Evolutionary conservation across 345 rosid species (phyloP), one percentile per base, ranked within the genome.

Genomic region (Excoecaria cochinchinensis): DNA sequence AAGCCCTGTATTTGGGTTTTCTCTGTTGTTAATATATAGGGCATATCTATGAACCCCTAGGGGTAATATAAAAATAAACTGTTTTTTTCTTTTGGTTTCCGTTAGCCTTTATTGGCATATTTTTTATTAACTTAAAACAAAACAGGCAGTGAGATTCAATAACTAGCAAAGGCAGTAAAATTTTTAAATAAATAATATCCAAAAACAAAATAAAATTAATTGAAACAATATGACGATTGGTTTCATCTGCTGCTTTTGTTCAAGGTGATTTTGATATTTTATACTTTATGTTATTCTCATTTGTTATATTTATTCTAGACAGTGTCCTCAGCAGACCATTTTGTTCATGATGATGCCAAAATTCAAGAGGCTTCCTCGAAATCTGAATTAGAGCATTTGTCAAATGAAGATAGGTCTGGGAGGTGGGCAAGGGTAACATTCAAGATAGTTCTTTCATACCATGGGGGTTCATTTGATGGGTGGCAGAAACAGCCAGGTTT

Each of bases 401-500:
- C 71, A 21, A 82, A 60, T 64, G 78, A 79, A 36, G 89, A 81
- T 52, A 87, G 83, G 81, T 56, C 79, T 0, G 95, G 98, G 74
- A 89, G 97, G 80, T 93, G 92, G 95, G 97, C 81, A 62, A 88
- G 99, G 85, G 84, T 73, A 60, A 90, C 86, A 44, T 95, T 90
- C 65, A 93, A 87, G 89, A 90, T 95, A 69, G 74, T 85, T 75
- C 78, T 95, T 80, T 93, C 99, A 3, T 95, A 93, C 71, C 88
- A 87, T 67, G 98, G 98, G 38, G 79, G 76, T 73, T 89, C 97
- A 16, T 95, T 95, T 76, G 99, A 93, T 83, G 99, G 99, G 73
- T 95, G 99, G 99, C 98, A 93, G 83, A 93, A 87, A 69, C 97
- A 95, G 80, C 98, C 97, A 46, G 91, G 83, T 21, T 75, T 95